Evolutionary conservation across 306 rosid genomes (phyloP).

Genomic region (Inga leiocalycina): DNA sequence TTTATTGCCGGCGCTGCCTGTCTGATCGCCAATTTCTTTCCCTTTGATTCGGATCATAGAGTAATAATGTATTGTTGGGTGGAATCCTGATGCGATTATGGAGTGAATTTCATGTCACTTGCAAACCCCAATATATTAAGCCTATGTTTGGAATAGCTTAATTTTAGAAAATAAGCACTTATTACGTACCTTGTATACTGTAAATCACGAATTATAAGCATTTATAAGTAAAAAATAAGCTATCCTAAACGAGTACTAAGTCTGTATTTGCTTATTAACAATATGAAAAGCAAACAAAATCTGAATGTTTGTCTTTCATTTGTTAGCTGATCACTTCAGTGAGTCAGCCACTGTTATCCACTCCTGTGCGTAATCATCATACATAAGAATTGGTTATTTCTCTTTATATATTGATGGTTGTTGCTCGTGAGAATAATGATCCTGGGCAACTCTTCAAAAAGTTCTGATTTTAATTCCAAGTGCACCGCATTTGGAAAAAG

Average conservation of each 20-base stretch:
- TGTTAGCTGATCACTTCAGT: background rate
- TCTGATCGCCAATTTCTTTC: slow-evolving; percentile 12
- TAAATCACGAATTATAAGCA: too few species aligned
- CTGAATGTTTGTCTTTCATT: background rate
- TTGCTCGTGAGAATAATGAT: background rate
- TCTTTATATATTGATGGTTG: background rate
- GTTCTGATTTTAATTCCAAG: background rate
- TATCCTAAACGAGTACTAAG: too few species aligned
- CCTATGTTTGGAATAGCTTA: background rate
- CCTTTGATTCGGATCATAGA: background rate
- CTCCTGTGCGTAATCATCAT: background rate
- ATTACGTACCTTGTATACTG: too few species aligned
- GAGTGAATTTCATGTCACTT: slow-evolving; percentile 5
- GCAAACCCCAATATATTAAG: background rate
- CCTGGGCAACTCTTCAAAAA: slow-evolving; percentile 4
- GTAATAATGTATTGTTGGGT: slow-evolving; percentile 5
- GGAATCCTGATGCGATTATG: background rate
- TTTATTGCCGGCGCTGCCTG: slow-evolving; percentile 1
- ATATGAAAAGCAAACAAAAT: background rate
- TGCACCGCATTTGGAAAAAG: background rate
- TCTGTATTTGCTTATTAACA: slow-evolving; percentile 1
- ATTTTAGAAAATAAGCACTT: too few species aligned
- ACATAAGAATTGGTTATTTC: background rate
- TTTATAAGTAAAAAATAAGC: too few species aligned
- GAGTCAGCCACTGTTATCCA: background rate